Evolutionary conservation across 495 filamentous ascomycete genomes (phyloP).

Genomic region (Astrocystis sublimbata): DNA sequence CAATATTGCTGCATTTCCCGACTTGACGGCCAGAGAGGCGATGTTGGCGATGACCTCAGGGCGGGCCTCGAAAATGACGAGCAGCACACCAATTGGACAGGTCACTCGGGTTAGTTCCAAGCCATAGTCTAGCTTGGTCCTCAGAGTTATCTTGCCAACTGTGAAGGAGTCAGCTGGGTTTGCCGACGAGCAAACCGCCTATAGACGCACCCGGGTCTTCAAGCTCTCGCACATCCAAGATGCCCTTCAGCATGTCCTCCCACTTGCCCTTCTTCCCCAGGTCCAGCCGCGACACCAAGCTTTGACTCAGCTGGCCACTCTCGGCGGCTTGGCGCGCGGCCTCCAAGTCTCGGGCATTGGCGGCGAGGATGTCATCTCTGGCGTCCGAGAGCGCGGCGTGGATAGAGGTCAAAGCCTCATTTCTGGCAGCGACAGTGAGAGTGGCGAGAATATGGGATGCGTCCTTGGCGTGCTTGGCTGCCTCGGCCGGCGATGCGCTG

Average conservation of each 20-base stretch:
- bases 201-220: conserved; percentile 81
- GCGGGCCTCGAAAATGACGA: conserved; percentile 97
- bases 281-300: conserved; percentile 88
- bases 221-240: conserved; percentile 82
- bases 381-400: conserved; percentile 68
- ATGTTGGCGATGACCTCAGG: conserved; percentile 99
- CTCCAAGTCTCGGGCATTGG: conserved; percentile 80
- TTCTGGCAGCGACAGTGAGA: conserved; percentile 64
- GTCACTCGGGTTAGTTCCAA: conserved; percentile 81
- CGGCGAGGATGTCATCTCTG: conserved; percentile 74
- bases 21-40: conserved; percentile 94
- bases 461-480: conserved; percentile 67
- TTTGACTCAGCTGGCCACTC: conserved; percentile 73
- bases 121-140: conserved; percentile 85
- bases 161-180: conserved; percentile 3
- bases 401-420: conserved; percentile 81
- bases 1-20: conserved; percentile 93
- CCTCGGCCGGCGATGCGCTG: conserved; percentile 65
- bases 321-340: conserved; percentile 69
- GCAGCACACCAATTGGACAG: conserved; percentile 91
- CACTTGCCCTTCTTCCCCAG: conserved; percentile 84
- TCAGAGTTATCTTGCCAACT: conserved; percentile 85
- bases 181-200: not conserved
- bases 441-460: conserved; percentile 70
- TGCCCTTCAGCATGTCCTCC: conserved; percentile 96